Base-by-base conservation (phyloP, 495 filamentous ascomycete genomes). In the Daldinia caldariorum region DNA sequence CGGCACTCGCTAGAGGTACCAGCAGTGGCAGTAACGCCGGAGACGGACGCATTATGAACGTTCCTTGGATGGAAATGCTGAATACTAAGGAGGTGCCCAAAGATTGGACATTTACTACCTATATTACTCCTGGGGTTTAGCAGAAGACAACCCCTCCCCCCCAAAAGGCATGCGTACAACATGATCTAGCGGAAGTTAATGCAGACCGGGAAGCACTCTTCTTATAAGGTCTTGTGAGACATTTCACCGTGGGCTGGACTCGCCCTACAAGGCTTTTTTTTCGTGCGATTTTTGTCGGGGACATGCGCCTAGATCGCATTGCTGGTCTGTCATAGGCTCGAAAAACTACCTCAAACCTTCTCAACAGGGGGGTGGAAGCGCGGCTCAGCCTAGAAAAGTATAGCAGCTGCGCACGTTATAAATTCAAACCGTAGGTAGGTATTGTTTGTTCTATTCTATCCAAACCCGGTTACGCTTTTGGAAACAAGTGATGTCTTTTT, bases 281-380 rank as follows among this genome's bases (percentile, higher is more conserved):
- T 20, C 31, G 53, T 10, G 32, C 32, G 32, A 35, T 20, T 35
- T 31, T 12, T 31, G 5, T 22, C 2, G 9, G 32, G 13, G 1
- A 6, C 16, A 14, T 56, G 53, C 31, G 4, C 9, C 31, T 9
- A 20, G 31, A 37, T 9, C 12, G 32, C 16, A 35, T 22, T 37
- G 31, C 53, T 56, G 32, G n/a, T 56, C 32, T 32, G 53, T 20
- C 37, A 56, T 56, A 56, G 53, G 53, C 53, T 35, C 53, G 32
- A n/a, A n/a, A 56, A 56, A 56, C 53, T 20, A 56, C 53, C 53
- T 14, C 32, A 56, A 38, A 56, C 34, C 53, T 56, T 38, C 32
- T 56, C 53, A 38, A 38, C 53, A 20, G 53, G 53, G 31, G 32
- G 26, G 26, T 1, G 26, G 26, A 3, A 3, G 18, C 14, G 16